phyloP scores from a whole-genome alignment of 2,329 filamentous ascomycete species.

The Fusarium sp. region DNA sequence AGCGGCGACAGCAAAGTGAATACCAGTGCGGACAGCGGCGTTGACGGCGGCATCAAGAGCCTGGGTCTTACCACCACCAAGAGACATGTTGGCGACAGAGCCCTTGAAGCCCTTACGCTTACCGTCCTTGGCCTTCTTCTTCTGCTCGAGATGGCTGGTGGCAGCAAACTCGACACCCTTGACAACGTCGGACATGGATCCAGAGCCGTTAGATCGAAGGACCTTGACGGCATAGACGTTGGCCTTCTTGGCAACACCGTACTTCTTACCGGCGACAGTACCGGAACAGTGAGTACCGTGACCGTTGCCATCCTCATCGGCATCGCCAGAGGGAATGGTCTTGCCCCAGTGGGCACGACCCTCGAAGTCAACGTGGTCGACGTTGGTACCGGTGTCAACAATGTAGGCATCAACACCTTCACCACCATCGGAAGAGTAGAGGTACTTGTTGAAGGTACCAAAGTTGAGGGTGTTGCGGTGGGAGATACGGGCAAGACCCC shows the following conservation, averaged over 20 bases:
- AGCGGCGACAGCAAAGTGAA: slow-evolving; percentile 98
- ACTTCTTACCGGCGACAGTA: slow-evolving; percentile 97
- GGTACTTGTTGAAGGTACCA: slow-evolving; percentile 97
- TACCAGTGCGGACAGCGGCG: slow-evolving; percentile 86
- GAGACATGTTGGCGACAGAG: slow-evolving; percentile 98
- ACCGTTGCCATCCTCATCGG: slow-evolving; percentile 92
- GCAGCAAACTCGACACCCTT: slow-evolving; percentile 98
- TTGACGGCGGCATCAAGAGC: slow-evolving; percentile 93
- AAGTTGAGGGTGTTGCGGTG: slow-evolving; percentile 89
- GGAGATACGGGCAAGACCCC: slow-evolving; percentile 97
- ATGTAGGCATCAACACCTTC: slow-evolving; percentile 99
- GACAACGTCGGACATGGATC: slow-evolving; percentile 98
- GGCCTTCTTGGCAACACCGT: slow-evolving; percentile 99
- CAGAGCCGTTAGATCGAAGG: slow-evolving; percentile 93
- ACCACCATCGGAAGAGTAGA: slow-evolving; percentile 87
- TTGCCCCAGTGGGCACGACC: slow-evolving; percentile 96
- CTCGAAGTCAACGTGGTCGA: slow-evolving; percentile 94
- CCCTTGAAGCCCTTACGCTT: slow-evolving; percentile 99
- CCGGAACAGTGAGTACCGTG: slow-evolving; percentile 99
- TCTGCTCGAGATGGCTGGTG: slow-evolving; percentile 77
- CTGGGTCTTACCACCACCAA: slow-evolving; percentile 95
- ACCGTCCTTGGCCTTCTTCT: slow-evolving; percentile 80
- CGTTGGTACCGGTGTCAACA: slow-evolving; percentile 96
- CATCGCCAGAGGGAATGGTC: slow-evolving; percentile 87
- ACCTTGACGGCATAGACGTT: slow-evolving; percentile 98